phyloP scores from a whole-genome alignment of 768 basidiomycete genomes.

The Suillus placidus region DNA sequence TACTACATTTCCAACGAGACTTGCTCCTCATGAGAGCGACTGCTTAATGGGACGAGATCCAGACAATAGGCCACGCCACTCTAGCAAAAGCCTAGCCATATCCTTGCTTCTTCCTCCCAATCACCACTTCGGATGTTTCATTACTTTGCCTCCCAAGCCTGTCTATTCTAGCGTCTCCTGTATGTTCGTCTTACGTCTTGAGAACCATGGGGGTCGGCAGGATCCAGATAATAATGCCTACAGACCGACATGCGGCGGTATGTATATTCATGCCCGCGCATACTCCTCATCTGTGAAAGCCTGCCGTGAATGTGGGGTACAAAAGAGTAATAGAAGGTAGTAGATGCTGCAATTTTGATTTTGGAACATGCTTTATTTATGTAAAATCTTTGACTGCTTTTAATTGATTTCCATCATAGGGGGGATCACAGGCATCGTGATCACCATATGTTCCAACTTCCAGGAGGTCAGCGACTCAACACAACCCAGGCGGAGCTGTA shows the following conservation, averaged over 20 bases:
- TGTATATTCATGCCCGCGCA: background rate
- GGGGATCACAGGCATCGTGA: background rate
- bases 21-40: background rate
- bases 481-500: background rate
- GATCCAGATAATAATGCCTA: background rate
- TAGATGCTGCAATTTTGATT: background rate
- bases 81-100: background rate
- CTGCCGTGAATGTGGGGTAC: background rate
- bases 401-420: background rate
- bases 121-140: background rate
- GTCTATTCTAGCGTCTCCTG: background rate
- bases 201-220: background rate
- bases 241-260: background rate
- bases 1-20: background rate
- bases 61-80: background rate
- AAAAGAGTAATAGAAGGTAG: background rate
- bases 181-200: background rate
- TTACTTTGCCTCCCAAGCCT: background rate
- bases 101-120: background rate
- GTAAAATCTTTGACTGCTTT: background rate
- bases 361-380: background rate
- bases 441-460: background rate
- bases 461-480: too few species aligned
- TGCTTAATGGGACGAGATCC: background rate
- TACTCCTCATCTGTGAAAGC: background rate